Percentiles rank a stretch among this genome's conserved stretches.
phyloP scores from a whole-genome alignment of 106 monocot genomes.

The Cymbidium sinense region DNA sequence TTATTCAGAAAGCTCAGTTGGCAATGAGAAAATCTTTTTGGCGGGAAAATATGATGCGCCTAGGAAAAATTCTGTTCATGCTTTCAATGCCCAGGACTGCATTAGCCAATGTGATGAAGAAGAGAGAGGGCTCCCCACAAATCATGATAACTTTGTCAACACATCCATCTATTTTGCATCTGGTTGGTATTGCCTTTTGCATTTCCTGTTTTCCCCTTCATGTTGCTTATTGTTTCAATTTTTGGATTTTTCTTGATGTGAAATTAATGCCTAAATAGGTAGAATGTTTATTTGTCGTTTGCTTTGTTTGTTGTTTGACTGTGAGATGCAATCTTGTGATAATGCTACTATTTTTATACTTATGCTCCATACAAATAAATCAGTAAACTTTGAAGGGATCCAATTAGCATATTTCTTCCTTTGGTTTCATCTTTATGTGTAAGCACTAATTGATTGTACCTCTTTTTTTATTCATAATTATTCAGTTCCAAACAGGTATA shows the following conservation, averaged over 20 bases:
- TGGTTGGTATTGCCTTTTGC: conserved; percentile 37
- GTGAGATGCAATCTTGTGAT: too few relatives aligned
- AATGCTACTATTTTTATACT: too few relatives aligned
- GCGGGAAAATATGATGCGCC: conserved; percentile 3
- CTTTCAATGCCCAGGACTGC: conserved; percentile 5
- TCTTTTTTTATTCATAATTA: neutral
- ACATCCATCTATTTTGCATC: conserved; percentile 43
- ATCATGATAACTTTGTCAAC: conserved; percentile 10
- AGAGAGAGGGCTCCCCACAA: neutral
- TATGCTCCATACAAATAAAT: too few relatives aligned
- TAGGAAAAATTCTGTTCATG: conserved; percentile 9
- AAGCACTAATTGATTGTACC: neutral
- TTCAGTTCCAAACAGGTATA: neutral
- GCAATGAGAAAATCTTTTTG: conserved; percentile 22
- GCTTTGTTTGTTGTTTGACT: too few relatives aligned
- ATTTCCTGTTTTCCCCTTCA: neutral
- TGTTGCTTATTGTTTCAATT: conserved; percentile 3
- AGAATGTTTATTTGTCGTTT: too few relatives aligned
- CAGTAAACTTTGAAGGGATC: too few relatives aligned
- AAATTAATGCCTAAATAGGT: neutral
- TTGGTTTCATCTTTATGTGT: too few relatives aligned
- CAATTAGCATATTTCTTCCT: too few relatives aligned
- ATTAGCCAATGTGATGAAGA: conserved; percentile 25
- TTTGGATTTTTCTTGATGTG: neutral
- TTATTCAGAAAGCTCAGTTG: conserved; percentile 64